phyloP scores from a whole-genome alignment of 2,329 filamentous ascomycete species.

The Pseudopithomyces chartarum region DNA sequence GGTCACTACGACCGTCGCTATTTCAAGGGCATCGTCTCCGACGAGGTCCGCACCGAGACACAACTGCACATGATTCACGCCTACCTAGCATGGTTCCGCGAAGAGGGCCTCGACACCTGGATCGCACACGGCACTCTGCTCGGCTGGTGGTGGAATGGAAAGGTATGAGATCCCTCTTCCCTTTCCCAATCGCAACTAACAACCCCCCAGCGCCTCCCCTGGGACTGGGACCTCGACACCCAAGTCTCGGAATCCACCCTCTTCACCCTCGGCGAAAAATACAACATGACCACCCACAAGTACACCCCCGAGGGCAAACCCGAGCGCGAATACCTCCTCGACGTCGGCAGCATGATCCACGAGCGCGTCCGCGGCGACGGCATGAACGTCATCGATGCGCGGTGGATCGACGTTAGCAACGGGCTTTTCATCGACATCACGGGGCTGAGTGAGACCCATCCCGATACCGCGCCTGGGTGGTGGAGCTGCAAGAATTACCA shows the following conservation, averaged over 20 bases:
- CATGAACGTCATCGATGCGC: slow-evolving; percentile 79
- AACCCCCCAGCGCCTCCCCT: slow-evolving; percentile 67
- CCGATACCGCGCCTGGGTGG: slow-evolving; percentile 62
- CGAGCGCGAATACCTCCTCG: slow-evolving; percentile 68
- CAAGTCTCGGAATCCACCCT: slow-evolving; percentile 74
- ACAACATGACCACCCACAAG: slow-evolving; percentile 69
- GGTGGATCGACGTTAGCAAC: slow-evolving; percentile 78
- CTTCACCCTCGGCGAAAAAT: slow-evolving; percentile 64
- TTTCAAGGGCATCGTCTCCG: slow-evolving; percentile 66
- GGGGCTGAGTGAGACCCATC: slow-evolving; percentile 70
- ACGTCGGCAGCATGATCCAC: slow-evolving; percentile 74
- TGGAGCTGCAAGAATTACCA: slow-evolving; percentile 85
- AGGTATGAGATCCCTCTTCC: slow-evolving; percentile 46
- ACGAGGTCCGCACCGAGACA: slow-evolving; percentile 68
- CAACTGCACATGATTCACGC: slow-evolving; percentile 73
- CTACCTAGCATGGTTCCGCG: slow-evolving; percentile 70
- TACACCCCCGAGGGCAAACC: slow-evolving; percentile 45
- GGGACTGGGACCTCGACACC: slow-evolving; percentile 85
- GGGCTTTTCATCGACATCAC: slow-evolving; percentile 87
- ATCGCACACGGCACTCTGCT: slow-evolving; percentile 83
- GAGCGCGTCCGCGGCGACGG: slow-evolving; percentile 68
- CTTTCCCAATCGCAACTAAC: slow-evolving; percentile 24
- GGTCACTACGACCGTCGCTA: slow-evolving; percentile 77
- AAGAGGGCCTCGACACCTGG: slow-evolving; percentile 77
- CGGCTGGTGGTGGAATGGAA: slow-evolving; percentile 87